Evolutionary conservation across 2,329 filamentous ascomycete species (phyloP), one percentile per base, ranked within the genome.

Genomic region (Tolypocladium amazonense): DNA sequence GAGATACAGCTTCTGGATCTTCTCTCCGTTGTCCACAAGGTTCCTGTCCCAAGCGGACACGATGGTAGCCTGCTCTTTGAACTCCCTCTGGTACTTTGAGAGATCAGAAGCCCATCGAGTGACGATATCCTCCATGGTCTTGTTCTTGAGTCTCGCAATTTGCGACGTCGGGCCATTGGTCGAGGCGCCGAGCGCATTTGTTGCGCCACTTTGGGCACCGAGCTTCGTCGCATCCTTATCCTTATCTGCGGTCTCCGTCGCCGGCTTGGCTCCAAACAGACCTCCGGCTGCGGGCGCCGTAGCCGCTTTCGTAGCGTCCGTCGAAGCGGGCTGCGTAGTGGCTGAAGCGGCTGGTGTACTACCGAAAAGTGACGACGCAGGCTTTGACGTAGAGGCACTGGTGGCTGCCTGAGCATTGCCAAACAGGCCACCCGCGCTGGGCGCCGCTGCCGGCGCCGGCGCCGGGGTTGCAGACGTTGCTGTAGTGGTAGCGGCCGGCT

Each of bases 111-210:
- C 94, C 94, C 94, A 99, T 38, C 92, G 87, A 4, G 91, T 97
- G 65, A 99, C 92, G 64, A 99, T 97, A 72, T 99, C 94, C 70
- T 99, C 94, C 89, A 99, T 97, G 0, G 93, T 96, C 77, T 96
- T 97, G 75, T 97, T 96, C 79, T 96, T 96, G 43, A 99, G 80
- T 35, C 94, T 88, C 4, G 93, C 94, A 68, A 95, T 86, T 60
- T 92, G 88, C 20, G 94, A 93, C 3, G 87, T 79, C 1, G 92
- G 91, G 0, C 92, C 92, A 39, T 85, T 80, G 4, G 90, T 96
- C 1, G 92, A 95, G 35, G 87, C 85, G 23, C 85, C 86, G 56
- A 93, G 76, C 35, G 70, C 65, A 54, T 71, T 79, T 30, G 74
- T 65, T 14, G 70, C 68, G 25, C 68, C 66, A 43, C 61, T 71